Base-by-base conservation (phyloP, 352 stramenopile species). In the Phytophthora lateralis region DNA sequence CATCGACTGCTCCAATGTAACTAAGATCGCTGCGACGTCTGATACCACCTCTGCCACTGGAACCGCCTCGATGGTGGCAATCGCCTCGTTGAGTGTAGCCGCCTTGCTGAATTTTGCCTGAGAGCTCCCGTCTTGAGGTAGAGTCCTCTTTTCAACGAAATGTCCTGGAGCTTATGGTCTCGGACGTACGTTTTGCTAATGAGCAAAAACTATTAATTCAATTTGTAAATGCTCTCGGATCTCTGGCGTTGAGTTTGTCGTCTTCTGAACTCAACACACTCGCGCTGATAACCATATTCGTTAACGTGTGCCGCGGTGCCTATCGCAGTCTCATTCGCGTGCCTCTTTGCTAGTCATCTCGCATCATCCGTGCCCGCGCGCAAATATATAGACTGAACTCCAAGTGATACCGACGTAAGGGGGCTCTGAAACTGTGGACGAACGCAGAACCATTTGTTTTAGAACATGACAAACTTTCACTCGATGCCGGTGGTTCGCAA, bases 1-100 rank as follows among this genome's bases (percentile, higher is more conserved):
- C n/a, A 55, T 61, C 39, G 63, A 66, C 29, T 73, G 63, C 54
- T 59, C 60, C 14, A 68, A 63, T 15, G 60, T 45, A 14, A 63
- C 60, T 24, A 49, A 44, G 17, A 66, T 60, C n/a, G 17, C 48
- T 7, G 20, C 49, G 17, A 59, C 57, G 20, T 66, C 57, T 43
- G 57, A 10, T 57, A 38, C 56, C 21, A 53, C 18, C 24, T 17
- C 39, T 34, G n/a, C 48, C 18, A 27, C 17, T 39, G 32, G 18
- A 46, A 54, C 32, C 14, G n/a, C 21, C 1, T 29, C 49, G 26
- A 26, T 54, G 18, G 17, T 48, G 41, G 10, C 53, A 24, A 39
- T 54, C 45, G 20, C 34, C 34, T 34, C 49, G 9, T 14, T 66
- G n/a, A 15, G 48, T 12, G 24, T 66, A 4, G 57, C 17, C 15